Percentiles rank a stretch among this genome's conserved stretches.
Evolutionary conservation across 768 basidiomycete genomes (phyloP).

Genomic region (Gelatoporia subvermispora): DNA sequence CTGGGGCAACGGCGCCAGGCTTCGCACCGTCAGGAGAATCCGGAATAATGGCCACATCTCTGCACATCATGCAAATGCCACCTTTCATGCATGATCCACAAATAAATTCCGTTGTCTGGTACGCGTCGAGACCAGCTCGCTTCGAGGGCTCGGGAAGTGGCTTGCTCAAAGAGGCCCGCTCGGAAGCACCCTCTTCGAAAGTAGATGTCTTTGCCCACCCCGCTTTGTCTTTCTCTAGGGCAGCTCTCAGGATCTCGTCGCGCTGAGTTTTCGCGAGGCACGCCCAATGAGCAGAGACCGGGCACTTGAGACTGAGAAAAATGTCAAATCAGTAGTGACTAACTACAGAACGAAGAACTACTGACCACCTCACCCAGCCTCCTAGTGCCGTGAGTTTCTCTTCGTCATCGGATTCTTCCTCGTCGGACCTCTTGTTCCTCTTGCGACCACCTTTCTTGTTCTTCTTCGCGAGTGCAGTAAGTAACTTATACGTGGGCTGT

Average conservation of each 20-base stretch:
- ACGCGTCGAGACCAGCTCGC: conserved; percentile 39
- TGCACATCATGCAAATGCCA: conserved; percentile 75
- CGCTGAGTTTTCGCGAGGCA: conserved; percentile 64
- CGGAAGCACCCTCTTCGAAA: conserved; percentile 6
- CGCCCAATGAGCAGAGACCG: conserved; percentile 71
- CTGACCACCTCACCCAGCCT: conserved; percentile 84
- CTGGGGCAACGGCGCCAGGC: not conserved
- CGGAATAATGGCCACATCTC: conserved; percentile 47
- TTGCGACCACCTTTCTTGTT: conserved; percentile 32
- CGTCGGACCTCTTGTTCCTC: conserved; percentile 38
- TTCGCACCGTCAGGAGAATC: conserved; percentile 23
- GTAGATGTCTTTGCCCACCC: conserved; percentile 29
- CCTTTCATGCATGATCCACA: conserved; percentile 74
- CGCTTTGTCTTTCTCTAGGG: conserved; percentile 44
- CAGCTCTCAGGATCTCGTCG: conserved; percentile 69
- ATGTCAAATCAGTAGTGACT: conserved; percentile 8
- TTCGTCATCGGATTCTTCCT: conserved; percentile 55
- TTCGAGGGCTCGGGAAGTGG: conserved; percentile 32
- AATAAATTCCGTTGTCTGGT: conserved; percentile 74
- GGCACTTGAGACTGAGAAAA: conserved; percentile 61
- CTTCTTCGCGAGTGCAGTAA: conserved; percentile 29
- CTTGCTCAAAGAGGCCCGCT: conserved; percentile 3
- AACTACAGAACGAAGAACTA: conserved; percentile 6
- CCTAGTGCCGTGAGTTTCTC: conserved; percentile 50
- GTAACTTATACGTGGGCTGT: conserved; percentile 50